Conservation (phyloP, 1,139 yeast species). For the Pichia terricola region DNA sequence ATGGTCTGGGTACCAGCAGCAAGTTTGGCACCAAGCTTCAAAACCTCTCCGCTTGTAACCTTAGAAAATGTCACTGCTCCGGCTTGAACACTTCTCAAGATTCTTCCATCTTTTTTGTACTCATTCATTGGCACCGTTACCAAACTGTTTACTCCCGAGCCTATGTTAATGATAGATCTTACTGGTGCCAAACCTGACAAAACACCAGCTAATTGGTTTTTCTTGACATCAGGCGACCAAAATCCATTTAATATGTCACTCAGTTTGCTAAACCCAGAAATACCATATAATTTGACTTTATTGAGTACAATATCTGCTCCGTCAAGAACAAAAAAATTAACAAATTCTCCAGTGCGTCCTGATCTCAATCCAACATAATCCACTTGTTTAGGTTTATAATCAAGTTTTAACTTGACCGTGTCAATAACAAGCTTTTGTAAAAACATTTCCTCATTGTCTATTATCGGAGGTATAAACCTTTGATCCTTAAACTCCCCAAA, state of each 20-base stretch:
- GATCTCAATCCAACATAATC: constrained; percentile 78
- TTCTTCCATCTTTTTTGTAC: constrained; percentile 61
- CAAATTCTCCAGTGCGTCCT: constrained; percentile 77
- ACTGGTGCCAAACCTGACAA: constrained; percentile 80
- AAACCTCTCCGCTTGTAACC: constrained; percentile 71
- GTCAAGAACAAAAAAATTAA: constrained; percentile 81
- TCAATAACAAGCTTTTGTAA: constrained; percentile 60
- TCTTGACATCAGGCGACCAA: constrained; percentile 84
- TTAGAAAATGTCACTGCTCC: constrained; percentile 73
- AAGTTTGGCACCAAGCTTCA: constrained; percentile 74
- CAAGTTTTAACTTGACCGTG: constrained; percentile 59
- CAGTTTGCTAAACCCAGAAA: constrained; percentile 60
- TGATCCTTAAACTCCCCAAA: constrained; percentile 74
- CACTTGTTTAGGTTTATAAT: constrained; percentile 84
- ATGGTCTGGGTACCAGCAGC: constrained; percentile 85
- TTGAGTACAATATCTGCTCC: constrained; percentile 67
- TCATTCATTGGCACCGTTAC: constrained; percentile 68
- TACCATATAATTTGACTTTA: constrained; percentile 59
- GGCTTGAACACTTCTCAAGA: constrained; percentile 62
- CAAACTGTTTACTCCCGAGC: constrained; percentile 68
- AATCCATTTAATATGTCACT: constrained; percentile 46
- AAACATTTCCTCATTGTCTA: constrained; percentile 60
- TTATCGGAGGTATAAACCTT: constrained; percentile 44
- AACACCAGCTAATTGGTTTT: constrained; percentile 70
- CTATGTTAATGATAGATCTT: constrained; percentile 65